These are phyloP conservation scores for Trifolium repens DNA, from an alignment of 306 rosid genomes.

Conservation along the genomic window DNA sequence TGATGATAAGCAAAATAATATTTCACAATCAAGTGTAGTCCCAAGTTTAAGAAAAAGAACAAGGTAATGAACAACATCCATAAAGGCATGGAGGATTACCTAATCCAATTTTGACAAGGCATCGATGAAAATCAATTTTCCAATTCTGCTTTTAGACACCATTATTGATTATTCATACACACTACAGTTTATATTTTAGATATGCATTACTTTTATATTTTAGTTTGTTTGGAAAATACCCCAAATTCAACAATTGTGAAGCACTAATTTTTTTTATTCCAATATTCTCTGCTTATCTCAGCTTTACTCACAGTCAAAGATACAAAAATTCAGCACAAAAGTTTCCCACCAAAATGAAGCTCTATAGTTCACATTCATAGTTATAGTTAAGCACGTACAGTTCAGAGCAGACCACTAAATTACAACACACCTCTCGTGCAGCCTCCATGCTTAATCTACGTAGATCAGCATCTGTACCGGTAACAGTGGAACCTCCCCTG, in stretches of 20 bases:
- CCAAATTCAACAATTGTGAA: conserved; percentile 15
- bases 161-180: conserved; percentile 10
- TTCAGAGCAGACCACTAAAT: conserved; percentile 25
- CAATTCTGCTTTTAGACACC: conserved; percentile 3
- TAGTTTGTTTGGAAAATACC: too few relatives aligned
- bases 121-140: conserved; percentile 25
- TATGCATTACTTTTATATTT: too few relatives aligned
- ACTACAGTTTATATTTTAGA: not conserved
- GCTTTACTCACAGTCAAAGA: conserved; percentile 9
- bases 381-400: conserved; percentile 20
- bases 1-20: conserved; percentile 15
- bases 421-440: conserved; percentile 80
- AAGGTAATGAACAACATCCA: conserved; percentile 24
- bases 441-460: conserved; percentile 99
- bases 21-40: conserved; percentile 13
- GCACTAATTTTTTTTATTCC: conserved; percentile 31
- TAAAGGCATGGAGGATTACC: conserved; percentile 4
- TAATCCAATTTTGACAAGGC: conserved; percentile 27
- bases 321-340: not conserved
- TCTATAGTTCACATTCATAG: not conserved
- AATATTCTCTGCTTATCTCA: conserved; percentile 23
- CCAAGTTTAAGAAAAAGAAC: conserved; percentile 11
- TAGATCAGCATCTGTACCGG: conserved; percentile 98
- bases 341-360: conserved; percentile 5
- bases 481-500: conserved; percentile 89